Evolutionary conservation across 2,329 filamentous ascomycete genomes (phyloP), one percentile per base, ranked within the genome.

Genomic region (Colletotrichum acutatum): DNA sequence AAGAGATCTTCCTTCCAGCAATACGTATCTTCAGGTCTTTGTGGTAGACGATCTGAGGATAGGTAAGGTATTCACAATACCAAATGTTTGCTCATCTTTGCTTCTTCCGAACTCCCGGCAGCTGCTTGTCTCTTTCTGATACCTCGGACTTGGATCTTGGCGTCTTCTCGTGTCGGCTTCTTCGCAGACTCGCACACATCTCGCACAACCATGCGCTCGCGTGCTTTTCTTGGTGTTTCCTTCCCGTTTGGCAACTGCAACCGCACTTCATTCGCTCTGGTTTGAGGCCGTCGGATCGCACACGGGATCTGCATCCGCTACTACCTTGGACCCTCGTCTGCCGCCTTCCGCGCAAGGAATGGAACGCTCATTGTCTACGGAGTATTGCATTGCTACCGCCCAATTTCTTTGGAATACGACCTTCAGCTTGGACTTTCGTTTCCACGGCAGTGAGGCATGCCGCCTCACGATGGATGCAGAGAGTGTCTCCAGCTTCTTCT

Each of bases 241-340:
- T 42, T 28, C 16, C 58, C 53, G n/a, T 68, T 57, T 37, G 56
- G 32, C 34, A 57, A 61, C 8, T 61, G 46, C 46, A 68, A 24
- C 66, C 65, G 11, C 32, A 60, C 9, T 30, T 22, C 52, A 12
- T n/a, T 56, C 52, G 34, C 26, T 26, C 46, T 14, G 19, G 28
- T 62, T 53, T 54, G 68, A 59, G 53, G 22, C 30, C 42, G 22
- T 62, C 34, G 58, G 64, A 62, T 42, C 42, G 64, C 52, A 57
- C 16, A 68, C 28, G 57, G 19, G 22, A n/a, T 46, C 30, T 37
- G 28, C 46, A 24, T 37, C 46, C 46, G 16, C 46, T 42, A 30
- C 42, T 24, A 30, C 34, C 63, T 66, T 26, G 19, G 34, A 64
- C 30, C 57, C 26, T 49, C 58, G 14, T 37, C 37, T 30, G 11